Evolutionary conservation across 1,284 basidiomycete species (phyloP), one percentile per base, ranked within the genome.

Genomic region (Peniophora sp.): DNA sequence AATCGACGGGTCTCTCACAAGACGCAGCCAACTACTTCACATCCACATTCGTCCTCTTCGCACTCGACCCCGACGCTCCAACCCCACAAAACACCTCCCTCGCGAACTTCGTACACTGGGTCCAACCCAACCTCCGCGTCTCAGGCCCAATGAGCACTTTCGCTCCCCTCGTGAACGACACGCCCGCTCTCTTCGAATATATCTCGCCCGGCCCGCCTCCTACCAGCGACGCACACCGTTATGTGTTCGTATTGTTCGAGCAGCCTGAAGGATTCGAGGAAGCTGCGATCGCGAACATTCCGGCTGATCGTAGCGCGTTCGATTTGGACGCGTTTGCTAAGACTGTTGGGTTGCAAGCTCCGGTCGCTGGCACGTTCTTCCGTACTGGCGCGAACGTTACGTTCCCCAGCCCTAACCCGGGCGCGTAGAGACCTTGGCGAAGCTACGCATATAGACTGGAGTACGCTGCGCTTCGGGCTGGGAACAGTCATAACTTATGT

Each of bases 51-150:
- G 69, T 77, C 12, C 53, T 78, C n/a, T 65, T 65, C 3, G 62
- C 77, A 52, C 64, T 78, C 45, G 75, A 77, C 53, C 75, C 73
- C 9, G 75, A 78, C 59, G 75, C 71, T 0, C 73, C 74, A 9
- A 74, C 71, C 6, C 73, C 73, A 0, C 70, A 75, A 52, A 67
- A 69, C 27, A 50, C 63, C 19, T 69, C 66, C 2, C 54, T 58
- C n/a, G 62, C 71, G 1, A 68, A 76, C 52, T 70, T 73, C 52
- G 63, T 75, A 2, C 74, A 77, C 60, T 67, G 75, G 48, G 58
- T 77, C 19, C 73, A 69, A 8, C 69, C 68, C 2, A 65, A 71
- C 54, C 73, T 75, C 55, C 62, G 55, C n/a, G 57, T 65, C 35
- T 62, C 65, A 25, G 55, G 58, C 3, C 53, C 51, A 44, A 49